Conservation (phyloP, 108 stramenopile species). For the Asterionellopsis glacialis region DNA sequence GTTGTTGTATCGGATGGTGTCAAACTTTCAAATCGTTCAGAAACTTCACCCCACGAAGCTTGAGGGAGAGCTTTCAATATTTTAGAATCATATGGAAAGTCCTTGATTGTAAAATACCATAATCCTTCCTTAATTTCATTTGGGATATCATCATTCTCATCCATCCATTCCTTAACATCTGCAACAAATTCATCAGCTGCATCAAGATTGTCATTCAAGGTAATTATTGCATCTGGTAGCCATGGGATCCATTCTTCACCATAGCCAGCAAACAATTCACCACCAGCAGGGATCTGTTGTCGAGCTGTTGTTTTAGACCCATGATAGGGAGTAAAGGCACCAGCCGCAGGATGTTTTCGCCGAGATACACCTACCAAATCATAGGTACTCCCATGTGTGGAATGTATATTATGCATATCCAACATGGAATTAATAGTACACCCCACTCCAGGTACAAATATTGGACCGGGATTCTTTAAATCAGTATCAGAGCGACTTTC, state of each 20-base stretch:
- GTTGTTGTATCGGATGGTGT: neutral
- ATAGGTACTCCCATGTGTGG: slow-evolving; percentile 30
- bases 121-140: slow-evolving; percentile 24
- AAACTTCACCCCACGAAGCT: neutral
- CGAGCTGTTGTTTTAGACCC: slow-evolving; percentile 22
- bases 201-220: slow-evolving; percentile 31
- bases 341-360: slow-evolving; percentile 47
- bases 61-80: neutral
- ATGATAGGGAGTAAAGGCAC: slow-evolving; percentile 65
- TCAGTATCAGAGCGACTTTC: slow-evolving; percentile 27
- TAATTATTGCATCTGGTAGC: slow-evolving; percentile 34
- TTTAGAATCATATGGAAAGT: slow-evolving; percentile 20
- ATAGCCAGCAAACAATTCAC: slow-evolving; percentile 68
- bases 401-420: slow-evolving; percentile 42
- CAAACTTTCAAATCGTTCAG: neutral
- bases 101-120: slow-evolving; percentile 21
- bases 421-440: slow-evolving; percentile 45
- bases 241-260: slow-evolving; percentile 57
- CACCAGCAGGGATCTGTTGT: slow-evolving; percentile 34
- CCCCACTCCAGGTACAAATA: slow-evolving; percentile 55
- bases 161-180: slow-evolving; percentile 21
- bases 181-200: slow-evolving; percentile 34
- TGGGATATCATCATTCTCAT: slow-evolving; percentile 12
- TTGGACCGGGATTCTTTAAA: slow-evolving; percentile 10
- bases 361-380: slow-evolving; percentile 48